Evolutionary conservation across 352 stramenopile species (phyloP), one percentile per base, ranked within the genome.

Genomic region (Globisporangium echinulatum): DNA sequence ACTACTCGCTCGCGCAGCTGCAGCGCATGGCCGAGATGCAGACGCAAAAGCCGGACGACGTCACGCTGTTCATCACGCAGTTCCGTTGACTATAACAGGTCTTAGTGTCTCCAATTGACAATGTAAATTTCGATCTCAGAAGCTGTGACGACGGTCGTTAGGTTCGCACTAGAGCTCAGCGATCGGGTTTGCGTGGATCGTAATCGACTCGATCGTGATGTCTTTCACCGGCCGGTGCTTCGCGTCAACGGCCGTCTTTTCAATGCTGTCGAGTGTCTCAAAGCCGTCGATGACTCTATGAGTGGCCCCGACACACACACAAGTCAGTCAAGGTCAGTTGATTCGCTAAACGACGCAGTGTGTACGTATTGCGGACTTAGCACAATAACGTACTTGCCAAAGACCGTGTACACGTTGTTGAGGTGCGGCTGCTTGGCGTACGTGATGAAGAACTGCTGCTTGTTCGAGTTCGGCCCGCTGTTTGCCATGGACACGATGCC

Each of bases 391-490:
- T 79, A 94, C 85, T 96, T 91, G 69, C 92, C 97, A 77, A 99
- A 98, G 36, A 98, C 88, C 55, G 94, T 98, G 82, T 99, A 98
- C 19, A 98, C 82, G 74, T 98, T 98, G 79, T 99, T 98, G 47
- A 99, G 77, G 68, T 99, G 96, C 51, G 95, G 90, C 66, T 98
- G 94, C 67, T 93, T 93, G 67, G 92, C 89, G 62, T 98, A 99
- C 48, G 96, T 97, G 67, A 99, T 98, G 75, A 99, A 99, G 68
- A 99, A 99, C 74, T 99, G 95, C 59, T 92, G 92, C 62, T 88
- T 85, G 77, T 97, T 98, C 43, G 92, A 97, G 71, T 96, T 91
- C 36, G 91, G 79, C 1, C 87, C 86, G 61, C 80, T 94, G 78
- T 97, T 97, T 53, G 91, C 91, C 87, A 97, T 97, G 19, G 88